These are phyloP conservation scores for Diaporthe sp. DNA, from an alignment of 2,329 filamentous ascomycete genomes.

Conservation along the genomic window DNA sequence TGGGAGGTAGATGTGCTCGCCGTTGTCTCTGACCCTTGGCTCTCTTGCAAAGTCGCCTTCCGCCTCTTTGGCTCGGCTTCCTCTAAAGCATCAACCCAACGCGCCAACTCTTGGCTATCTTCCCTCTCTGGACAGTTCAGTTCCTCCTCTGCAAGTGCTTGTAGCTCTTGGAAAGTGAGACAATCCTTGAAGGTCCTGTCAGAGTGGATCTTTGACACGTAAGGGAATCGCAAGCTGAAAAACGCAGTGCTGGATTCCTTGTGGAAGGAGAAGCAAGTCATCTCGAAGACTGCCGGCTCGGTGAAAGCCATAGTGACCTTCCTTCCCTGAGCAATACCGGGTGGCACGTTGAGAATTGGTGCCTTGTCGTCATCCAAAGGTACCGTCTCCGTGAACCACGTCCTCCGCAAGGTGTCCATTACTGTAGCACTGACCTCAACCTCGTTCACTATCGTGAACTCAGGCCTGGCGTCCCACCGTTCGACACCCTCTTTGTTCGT, in stretches of 20 bases:
- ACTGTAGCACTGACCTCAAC: conserved; percentile 65
- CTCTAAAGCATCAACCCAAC: conserved; percentile 72
- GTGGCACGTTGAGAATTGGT: conserved; percentile 59
- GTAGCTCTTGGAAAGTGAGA: conserved; percentile 76
- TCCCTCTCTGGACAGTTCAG: conserved; percentile 59
- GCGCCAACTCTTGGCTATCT: conserved; percentile 68
- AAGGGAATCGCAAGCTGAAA: conserved; percentile 81
- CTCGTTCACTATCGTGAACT: conserved; percentile 74
- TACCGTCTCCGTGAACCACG: conserved; percentile 56
- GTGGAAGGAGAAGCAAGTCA: conserved; percentile 84
- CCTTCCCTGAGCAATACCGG: conserved; percentile 53
- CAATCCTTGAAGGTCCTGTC: conserved; percentile 78
- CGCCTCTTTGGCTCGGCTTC: conserved; percentile 57
- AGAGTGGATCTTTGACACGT: conserved; percentile 79
- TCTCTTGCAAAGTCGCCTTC: conserved; percentile 53
- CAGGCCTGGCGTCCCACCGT: conserved; percentile 60
- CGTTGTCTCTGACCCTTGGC: conserved; percentile 55
- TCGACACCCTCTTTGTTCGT: conserved; percentile 72
- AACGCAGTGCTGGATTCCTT: conserved; percentile 75
- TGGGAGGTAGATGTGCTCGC: conserved; percentile 36
- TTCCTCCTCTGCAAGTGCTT: conserved; percentile 71
- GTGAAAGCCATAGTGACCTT: conserved; percentile 68
- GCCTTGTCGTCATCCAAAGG: conserved; percentile 49
- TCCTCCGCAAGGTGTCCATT: conserved; percentile 60
- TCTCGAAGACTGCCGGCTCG: conserved; percentile 80